Evolutionary conservation across 805 yeast genomes (phyloP).

Genomic region (Candida glaebosa): DNA sequence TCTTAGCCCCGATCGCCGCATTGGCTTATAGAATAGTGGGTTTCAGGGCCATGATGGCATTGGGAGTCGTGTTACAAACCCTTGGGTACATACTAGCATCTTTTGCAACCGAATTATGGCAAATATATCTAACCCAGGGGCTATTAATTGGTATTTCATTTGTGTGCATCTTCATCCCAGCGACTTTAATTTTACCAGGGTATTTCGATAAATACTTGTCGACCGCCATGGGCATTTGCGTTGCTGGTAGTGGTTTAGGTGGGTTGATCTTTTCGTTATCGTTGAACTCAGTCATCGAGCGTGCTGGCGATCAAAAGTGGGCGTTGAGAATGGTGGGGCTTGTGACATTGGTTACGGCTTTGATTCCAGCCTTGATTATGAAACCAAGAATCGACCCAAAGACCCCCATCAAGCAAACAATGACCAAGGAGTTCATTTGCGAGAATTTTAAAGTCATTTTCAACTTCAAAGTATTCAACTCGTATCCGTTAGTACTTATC

Average conservation of each 20-base stretch:
- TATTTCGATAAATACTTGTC: slow-evolving; percentile 44
- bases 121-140: slow-evolving; percentile 47
- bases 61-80: slow-evolving; percentile 42
- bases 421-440: slow-evolving; percentile 14
- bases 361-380: slow-evolving; percentile 37
- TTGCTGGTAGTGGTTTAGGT: slow-evolving; percentile 45
- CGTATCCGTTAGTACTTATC: slow-evolving; percentile 17
- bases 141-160: slow-evolving; percentile 43
- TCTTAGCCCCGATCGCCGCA: slow-evolving; percentile 48
- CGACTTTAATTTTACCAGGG: slow-evolving; percentile 36
- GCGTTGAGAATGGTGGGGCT: slow-evolving; percentile 35
- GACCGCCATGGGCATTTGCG: slow-evolving; percentile 42
- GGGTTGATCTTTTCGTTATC: slow-evolving; percentile 44
- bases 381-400: slow-evolving; percentile 34
- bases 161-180: slow-evolving; percentile 37
- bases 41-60: slow-evolving; percentile 39
- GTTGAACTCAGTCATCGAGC: slow-evolving; percentile 32
- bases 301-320: slow-evolving; percentile 38
- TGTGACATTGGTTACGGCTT: slow-evolving; percentile 23
- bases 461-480: slow-evolving; percentile 20
- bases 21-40: slow-evolving; percentile 46
- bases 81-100: slow-evolving; percentile 46
- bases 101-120: slow-evolving; percentile 44
- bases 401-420: slow-evolving; percentile 10
- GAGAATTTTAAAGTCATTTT: slow-evolving; percentile 29